Evolutionary conservation across 2,329 filamentous ascomycete species (phyloP).

Genomic region (Scedosporium minutisporum): DNA sequence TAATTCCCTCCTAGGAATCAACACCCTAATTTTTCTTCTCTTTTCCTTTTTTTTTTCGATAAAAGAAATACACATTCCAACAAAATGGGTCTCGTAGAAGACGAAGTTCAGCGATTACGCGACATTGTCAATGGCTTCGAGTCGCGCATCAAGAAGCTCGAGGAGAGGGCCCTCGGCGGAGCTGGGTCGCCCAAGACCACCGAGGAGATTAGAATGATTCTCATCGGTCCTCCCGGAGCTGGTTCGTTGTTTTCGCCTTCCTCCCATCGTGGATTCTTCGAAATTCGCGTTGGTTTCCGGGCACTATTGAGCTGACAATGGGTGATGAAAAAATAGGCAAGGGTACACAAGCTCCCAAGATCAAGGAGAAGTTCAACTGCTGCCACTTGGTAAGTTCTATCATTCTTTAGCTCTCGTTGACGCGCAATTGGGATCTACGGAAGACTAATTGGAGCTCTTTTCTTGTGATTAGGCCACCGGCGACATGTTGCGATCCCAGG

Average conservation of each 20-base stretch:
- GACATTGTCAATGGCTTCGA: slow-evolving; percentile 77
- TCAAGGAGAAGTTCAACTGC: slow-evolving; percentile 96
- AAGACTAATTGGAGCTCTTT: slow-evolving; percentile 11
- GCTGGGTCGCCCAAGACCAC: slow-evolving; percentile 33
- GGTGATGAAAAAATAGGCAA: slow-evolving; percentile 55
- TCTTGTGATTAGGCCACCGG: slow-evolving; percentile 65
- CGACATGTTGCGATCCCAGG: slow-evolving; percentile 97
- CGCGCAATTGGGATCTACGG: background rate
- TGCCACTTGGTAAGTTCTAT: slow-evolving; percentile 75
- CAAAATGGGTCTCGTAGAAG: slow-evolving; percentile 81
- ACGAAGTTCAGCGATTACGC: slow-evolving; percentile 78
- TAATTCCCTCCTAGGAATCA: slow-evolving; percentile 6
- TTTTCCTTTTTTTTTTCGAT: slow-evolving; percentile 7
- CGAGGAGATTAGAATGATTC: slow-evolving; percentile 81
- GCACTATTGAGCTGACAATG: background rate
- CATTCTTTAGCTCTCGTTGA: background rate
- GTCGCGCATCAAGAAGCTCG: slow-evolving; percentile 74
- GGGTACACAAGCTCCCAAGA: slow-evolving; percentile 94
- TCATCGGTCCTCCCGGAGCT: slow-evolving; percentile 95
- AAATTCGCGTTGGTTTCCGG: slow-evolving; percentile 10
- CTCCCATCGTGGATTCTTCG: background rate
- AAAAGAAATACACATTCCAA: slow-evolving; percentile 17
- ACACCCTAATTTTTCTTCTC: slow-evolving; percentile 14
- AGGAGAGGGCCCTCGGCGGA: slow-evolving; percentile 57
- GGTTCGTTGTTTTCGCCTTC: slow-evolving; percentile 48